These are phyloP conservation scores for Akebia trifoliata DNA, from an alignment of 164 flowering plant species.

Conservation along the genomic window DNA sequence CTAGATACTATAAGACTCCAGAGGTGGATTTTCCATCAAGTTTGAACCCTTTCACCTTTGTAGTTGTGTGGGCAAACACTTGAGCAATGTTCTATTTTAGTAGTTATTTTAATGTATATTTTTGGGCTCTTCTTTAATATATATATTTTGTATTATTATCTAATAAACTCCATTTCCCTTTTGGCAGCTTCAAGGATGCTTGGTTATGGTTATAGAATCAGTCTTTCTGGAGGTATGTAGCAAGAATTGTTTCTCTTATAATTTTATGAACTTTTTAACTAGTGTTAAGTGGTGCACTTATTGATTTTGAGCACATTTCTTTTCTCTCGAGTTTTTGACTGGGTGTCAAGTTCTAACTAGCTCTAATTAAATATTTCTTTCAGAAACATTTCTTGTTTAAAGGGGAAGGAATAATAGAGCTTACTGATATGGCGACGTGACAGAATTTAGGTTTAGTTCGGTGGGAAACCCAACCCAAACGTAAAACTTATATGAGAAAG, in stretches of 20 bases:
- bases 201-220: constrained; percentile 18
- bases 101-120: not conserved
- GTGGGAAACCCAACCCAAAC: too few relatives aligned
- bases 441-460: too few relatives aligned
- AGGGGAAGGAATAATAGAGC: too few relatives aligned
- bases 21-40: too few relatives aligned
- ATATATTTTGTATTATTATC: not conserved
- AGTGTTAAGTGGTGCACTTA: not conserved
- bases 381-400: too few relatives aligned
- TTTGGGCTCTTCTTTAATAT: not conserved
- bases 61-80: too few relatives aligned
- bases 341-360: too few relatives aligned
- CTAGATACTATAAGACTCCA: too few relatives aligned
- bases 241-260: not conserved
- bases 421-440: too few relatives aligned
- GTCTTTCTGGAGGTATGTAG: constrained; percentile 37
- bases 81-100: too few relatives aligned
- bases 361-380: too few relatives aligned
- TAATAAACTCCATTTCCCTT: not conserved
- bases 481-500: not conserved
- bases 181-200: constrained; percentile 44
- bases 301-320: constrained; percentile 1
- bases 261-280: not conserved
- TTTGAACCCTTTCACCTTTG: too few relatives aligned
- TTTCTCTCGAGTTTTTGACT: not conserved